Base-by-base conservation (phyloP, 2,329 filamentous ascomycete genomes). In the Colletotrichum higginsianum region DNA sequence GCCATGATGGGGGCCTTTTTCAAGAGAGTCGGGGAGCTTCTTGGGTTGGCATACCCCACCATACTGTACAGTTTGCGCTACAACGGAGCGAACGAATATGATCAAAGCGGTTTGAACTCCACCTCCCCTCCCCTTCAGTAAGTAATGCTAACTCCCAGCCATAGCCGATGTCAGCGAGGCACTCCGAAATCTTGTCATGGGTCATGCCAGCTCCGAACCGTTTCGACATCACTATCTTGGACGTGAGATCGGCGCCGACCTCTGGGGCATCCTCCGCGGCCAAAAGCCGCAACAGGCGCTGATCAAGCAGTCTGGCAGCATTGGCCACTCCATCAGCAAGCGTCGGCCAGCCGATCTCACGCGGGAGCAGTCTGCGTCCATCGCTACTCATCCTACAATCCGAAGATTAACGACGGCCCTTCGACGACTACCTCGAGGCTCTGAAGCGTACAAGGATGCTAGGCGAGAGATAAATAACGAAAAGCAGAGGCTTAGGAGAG, bases 401-500 rank as follows among this genome's bases (percentile, higher is more conserved):
- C 2, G 6, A 61, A 47, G 23, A 47, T 47, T 61, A 7, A 61
- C 0, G 2, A 38, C 4, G n/a, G 57, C 57, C 13, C 21, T 47
- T n/a, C 21, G 13, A 49, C 8, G 4, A 61, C 57, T 61, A 61
- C 57, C 57, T 49, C 13, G 2, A 21, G 0, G 47, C 47, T 69
- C 40, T 18, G 42, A 72, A 62, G 26, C 68, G 18, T 57, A 74
- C 8, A 70, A 46, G 21, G 30, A 71, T 18, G 38, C 66, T 7
- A 30, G 52, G 23, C 15, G 35, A 47, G 42, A 57, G 3, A 61
- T 73, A 4, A 26, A 42, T 47, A 76, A 71, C n/a, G 30, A 56
- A 69, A 76, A 76, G 71, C 21, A 74, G 52, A 72, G 61, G 35
- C 57, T 75, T 8, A 75, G 61, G 55, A 68, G 63, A 55, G 69